Conservation (phyloP, 139 green algal species). For the Dunaliella primolecta region DNA sequence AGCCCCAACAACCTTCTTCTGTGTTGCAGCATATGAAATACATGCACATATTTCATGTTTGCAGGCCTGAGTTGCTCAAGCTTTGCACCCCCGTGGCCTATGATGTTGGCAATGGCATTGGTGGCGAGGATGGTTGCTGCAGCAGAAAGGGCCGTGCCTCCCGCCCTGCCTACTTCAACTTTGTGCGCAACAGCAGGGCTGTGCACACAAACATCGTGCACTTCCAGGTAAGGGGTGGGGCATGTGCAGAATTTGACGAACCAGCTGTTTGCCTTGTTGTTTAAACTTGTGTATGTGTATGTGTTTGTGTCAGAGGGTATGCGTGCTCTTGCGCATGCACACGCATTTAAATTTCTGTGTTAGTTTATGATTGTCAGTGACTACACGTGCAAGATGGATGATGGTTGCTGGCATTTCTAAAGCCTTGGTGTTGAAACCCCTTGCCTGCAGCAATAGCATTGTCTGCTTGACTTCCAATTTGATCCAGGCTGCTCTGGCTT, state of each 20-base stretch:
- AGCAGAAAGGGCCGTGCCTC: background rate
- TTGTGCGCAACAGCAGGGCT: slow-evolving; percentile 67
- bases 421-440: no score
- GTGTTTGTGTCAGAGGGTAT: background rate
- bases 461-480: no score
- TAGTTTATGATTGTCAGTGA: background rate
- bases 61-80: slow-evolving; percentile 9
- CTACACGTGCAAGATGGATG: background rate
- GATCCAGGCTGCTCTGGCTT: no score
- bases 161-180: slow-evolving; percentile 46
- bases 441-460: no score
- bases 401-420: background rate
- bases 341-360: background rate
- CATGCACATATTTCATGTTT: no score
- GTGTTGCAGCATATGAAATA: no score
- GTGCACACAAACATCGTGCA: slow-evolving; percentile 79
- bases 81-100: background rate
- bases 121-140: background rate
- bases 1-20: no score
- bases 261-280: background rate
- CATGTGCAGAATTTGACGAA: background rate
- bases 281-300: background rate
- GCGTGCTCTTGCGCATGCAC: no score
- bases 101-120: background rate
- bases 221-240: slow-evolving; percentile 65